phyloP scores from a whole-genome alignment of 768 basidiomycete genomes.

The Rhodocollybia butyracea region DNA sequence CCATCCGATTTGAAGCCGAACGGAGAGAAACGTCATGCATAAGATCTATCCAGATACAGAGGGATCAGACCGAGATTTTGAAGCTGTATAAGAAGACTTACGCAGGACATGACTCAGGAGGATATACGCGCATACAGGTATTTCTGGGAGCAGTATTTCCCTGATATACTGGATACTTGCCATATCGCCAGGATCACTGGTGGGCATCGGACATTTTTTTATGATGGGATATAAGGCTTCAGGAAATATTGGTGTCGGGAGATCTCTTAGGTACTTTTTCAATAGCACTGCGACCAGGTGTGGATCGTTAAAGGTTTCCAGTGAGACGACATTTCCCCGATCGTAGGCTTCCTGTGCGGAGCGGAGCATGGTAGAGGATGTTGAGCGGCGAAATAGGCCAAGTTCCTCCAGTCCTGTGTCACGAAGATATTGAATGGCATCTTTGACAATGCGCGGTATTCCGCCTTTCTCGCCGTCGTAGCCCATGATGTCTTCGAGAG shows the following conservation, averaged over 20 bases:
- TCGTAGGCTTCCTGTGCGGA: constrained; percentile 85
- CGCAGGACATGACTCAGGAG: constrained; percentile 68
- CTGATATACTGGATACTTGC: constrained; percentile 62
- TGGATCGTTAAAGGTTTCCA: constrained; percentile 73
- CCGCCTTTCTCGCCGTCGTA: constrained; percentile 78
- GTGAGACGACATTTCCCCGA: constrained; percentile 76
- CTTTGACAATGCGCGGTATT: constrained; percentile 76
- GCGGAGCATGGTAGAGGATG: constrained; percentile 62
- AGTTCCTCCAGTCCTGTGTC: constrained; percentile 70
- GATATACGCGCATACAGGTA: constrained; percentile 72
- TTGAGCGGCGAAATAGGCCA: constrained; percentile 82
- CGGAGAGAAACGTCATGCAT: constrained; percentile 76
- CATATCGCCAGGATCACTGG: constrained; percentile 52
- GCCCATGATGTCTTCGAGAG: constrained; percentile 82
- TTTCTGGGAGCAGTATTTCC: constrained; percentile 59
- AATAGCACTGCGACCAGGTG: constrained; percentile 81
- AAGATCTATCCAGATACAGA: constrained; percentile 48
- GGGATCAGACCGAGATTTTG: constrained; percentile 2
- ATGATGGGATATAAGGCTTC: constrained; percentile 65
- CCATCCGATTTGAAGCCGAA: constrained; percentile 71
- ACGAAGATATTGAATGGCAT: constrained; percentile 69
- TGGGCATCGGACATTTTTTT: constrained; percentile 61
- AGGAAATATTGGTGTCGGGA: constrained; percentile 77
- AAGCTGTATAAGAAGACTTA: constrained; percentile 28
- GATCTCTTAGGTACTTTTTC: constrained; percentile 81